Conservation (phyloP, 306 rosid species). For the Vigna nakashimae region DNA sequence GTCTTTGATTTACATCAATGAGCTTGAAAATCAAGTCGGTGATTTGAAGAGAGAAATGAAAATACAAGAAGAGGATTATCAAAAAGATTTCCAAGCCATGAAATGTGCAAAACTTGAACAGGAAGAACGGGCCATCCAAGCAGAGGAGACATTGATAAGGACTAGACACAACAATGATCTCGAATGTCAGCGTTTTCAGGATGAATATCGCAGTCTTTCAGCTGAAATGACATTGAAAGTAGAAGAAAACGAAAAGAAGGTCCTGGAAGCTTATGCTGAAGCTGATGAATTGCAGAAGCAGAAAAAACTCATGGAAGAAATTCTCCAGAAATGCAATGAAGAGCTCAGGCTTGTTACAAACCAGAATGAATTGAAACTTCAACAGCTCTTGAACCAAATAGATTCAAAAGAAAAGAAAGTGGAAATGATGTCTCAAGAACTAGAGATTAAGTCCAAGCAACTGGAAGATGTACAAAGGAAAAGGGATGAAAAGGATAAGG, state of each 20-base stretch:
- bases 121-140: conserved; percentile 72
- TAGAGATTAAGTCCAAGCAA: conserved; percentile 64
- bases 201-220: conserved; percentile 70
- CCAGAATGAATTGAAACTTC: conserved; percentile 63
- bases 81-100: conserved; percentile 61
- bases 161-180: conserved; percentile 63
- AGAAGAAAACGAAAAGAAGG: conserved; percentile 72
- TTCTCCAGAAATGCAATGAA: conserved; percentile 75
- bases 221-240: conserved; percentile 73
- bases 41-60: conserved; percentile 68
- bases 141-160: conserved; percentile 77
- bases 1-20: conserved; percentile 67
- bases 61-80: conserved; percentile 63
- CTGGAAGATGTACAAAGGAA: conserved; percentile 62
- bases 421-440: conserved; percentile 63
- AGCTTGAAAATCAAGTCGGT: conserved; percentile 69
- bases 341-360: conserved; percentile 64
- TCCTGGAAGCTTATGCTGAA: conserved; percentile 59
- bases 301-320: conserved; percentile 70
- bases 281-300: conserved; percentile 72
- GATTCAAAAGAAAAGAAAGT: conserved; percentile 61
- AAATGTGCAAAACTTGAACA: conserved; percentile 64
- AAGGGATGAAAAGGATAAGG: conserved; percentile 60
- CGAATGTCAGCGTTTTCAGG: conserved; percentile 69
- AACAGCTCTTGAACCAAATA: conserved; percentile 68